A percentile compares a stretch with the other conserved stretches of the same genome.
phyloP scores from a whole-genome alignment of 129 eudicot species.

The Daucus carota region DNA sequence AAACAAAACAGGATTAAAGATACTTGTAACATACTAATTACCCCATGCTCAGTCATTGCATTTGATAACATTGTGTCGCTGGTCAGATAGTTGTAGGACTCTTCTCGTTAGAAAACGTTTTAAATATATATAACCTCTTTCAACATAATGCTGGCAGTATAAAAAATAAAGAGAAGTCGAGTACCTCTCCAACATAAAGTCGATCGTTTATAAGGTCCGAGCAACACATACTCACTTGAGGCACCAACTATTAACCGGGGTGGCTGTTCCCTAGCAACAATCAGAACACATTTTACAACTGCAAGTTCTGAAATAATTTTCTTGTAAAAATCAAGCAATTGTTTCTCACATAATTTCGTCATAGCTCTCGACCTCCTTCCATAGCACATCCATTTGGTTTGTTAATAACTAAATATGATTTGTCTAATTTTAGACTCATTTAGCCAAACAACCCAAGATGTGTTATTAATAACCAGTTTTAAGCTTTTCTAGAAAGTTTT shows the following conservation, averaged over 20 bases:
- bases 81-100: not conserved
- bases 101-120: not conserved
- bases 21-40: not conserved
- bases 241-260: constrained; percentile 86
- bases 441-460: too few relatives aligned
- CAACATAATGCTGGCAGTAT: not conserved
- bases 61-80: not conserved
- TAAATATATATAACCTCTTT: not conserved
- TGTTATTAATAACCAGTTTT: too few relatives aligned
- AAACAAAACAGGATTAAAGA: not conserved
- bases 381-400: constrained; percentile 26
- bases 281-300: constrained; percentile 33
- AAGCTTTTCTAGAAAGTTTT: too few relatives aligned
- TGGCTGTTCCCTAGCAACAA: constrained; percentile 74
- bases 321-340: constrained; percentile 33
- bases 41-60: not conserved
- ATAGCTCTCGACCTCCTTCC: constrained; percentile 49
- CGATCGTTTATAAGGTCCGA: constrained; percentile 63
- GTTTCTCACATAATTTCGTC: constrained; percentile 33
- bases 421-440: too few relatives aligned
- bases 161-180: constrained; percentile 5
- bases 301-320: constrained; percentile 20
- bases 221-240: constrained; percentile 76
- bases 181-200: constrained; percentile 93
- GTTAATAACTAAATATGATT: too few relatives aligned